Percentiles rank a stretch among this genome's conserved stretches.
Evolutionary conservation across 768 basidiomycete genomes (phyloP).

Genomic region (Tremella yokohamensis): DNA sequence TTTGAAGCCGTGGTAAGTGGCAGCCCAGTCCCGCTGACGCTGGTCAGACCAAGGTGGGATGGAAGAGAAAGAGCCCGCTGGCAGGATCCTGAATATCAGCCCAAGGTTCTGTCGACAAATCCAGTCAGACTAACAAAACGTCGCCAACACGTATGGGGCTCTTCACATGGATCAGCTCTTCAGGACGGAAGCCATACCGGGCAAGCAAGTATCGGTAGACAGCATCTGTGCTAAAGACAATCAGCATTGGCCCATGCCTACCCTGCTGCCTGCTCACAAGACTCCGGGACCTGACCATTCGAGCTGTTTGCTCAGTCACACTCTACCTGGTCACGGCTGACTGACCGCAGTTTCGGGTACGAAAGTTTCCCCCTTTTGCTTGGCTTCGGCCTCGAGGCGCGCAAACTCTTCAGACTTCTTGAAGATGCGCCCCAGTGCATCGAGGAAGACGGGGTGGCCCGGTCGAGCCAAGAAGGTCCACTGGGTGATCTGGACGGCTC

Average conservation of each 20-base stretch:
- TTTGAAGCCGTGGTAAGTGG: constrained; percentile 35
- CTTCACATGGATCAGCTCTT: constrained; percentile 31
- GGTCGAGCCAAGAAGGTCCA: constrained; percentile 42
- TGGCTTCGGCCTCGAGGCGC: constrained; percentile 13
- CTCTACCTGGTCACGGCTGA: neutral
- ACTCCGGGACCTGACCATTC: constrained; percentile 42
- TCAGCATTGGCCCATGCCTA: neutral
- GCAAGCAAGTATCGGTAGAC: constrained; percentile 39
- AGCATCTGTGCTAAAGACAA: constrained; percentile 25
- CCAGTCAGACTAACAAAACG: constrained; percentile 24
- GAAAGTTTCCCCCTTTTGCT: constrained; percentile 23
- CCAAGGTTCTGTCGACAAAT: neutral
- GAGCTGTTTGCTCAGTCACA: constrained; percentile 10
- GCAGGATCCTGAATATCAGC: constrained; percentile 24
- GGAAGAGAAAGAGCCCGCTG: constrained; percentile 36
- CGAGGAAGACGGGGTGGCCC: constrained; percentile 38
- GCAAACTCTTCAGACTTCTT: constrained; percentile 28
- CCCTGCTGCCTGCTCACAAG: constrained; percentile 15
- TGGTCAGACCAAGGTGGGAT: constrained; percentile 33
- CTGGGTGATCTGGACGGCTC: constrained; percentile 39
- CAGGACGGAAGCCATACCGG: constrained; percentile 37
- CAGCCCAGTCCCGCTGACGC: constrained; percentile 38
- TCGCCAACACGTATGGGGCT: constrained; percentile 33
- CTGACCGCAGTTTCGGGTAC: constrained; percentile 37
- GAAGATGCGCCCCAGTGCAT: constrained; percentile 29